Evolutionary conservation across 208 protist genomes (phyloP).

Genomic region (Wallacemonas sp.): DNA sequence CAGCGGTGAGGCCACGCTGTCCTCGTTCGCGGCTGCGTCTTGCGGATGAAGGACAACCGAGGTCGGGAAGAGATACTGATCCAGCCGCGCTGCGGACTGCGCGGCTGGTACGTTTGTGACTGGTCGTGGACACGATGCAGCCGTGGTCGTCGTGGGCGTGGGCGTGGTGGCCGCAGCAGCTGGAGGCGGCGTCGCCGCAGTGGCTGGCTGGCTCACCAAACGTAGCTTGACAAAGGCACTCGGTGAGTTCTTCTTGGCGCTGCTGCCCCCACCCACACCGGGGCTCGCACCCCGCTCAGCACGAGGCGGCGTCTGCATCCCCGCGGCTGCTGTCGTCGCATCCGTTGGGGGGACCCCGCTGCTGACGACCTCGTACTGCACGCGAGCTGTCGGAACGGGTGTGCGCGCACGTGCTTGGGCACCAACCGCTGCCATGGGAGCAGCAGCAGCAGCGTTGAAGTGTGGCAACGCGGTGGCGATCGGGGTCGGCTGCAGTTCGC

Average conservation of each 20-base stretch:
- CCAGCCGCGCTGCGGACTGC: no score
- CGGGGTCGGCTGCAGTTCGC: no score
- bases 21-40: no score
- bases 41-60: no score
- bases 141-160: background rate
- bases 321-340: no score
- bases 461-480: background rate
- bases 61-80: no score
- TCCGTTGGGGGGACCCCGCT: no score
- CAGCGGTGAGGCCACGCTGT: background rate
- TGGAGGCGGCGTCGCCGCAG: background rate
- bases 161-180: background rate
- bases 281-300: background rate
- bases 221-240: slow-evolving; percentile 3
- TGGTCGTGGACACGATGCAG: no score
- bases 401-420: background rate
- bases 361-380: slow-evolving; percentile 3
- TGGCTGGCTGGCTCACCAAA: background rate
- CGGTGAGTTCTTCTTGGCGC: background rate
- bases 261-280: background rate
- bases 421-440: no score
- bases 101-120: no score
- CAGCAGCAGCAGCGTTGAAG: background rate
- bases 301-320: no score
- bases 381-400: background rate